Percentiles rank a stretch among this genome's conserved stretches.
Evolutionary conservation across 495 filamentous ascomycete species (phyloP).

Genomic region (Daldinia bambusicola): DNA sequence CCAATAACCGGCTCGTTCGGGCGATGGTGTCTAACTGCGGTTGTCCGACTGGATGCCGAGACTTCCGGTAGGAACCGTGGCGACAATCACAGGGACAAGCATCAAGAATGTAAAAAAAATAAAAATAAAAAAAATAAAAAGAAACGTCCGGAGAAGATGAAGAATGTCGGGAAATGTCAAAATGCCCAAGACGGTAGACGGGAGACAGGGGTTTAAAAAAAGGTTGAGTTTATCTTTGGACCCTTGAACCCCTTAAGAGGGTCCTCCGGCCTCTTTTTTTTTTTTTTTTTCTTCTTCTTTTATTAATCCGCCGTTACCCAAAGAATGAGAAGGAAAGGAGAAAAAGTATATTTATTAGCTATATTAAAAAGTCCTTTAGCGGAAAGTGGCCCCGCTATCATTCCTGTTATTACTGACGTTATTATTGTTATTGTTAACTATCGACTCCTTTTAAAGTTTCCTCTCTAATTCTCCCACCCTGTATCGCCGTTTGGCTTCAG

Average conservation of each 20-base stretch:
- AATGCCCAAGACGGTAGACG: conserved; percentile 1
- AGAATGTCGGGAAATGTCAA: not conserved
- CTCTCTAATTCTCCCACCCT: conserved; percentile 7
- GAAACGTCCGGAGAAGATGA: too few species aligned
- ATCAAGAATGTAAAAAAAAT: not conserved
- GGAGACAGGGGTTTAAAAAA: not conserved
- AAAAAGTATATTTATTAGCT: not conserved
- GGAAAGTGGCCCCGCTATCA: conserved; percentile 23
- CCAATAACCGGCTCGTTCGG: conserved; percentile 17
- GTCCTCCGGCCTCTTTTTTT: conserved; percentile 9
- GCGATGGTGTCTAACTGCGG: conserved; percentile 29
- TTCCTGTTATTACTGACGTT: conserved; percentile 2
- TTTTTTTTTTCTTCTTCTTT: conserved; percentile 26
- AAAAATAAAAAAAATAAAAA: too few species aligned
- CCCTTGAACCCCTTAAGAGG: conserved; percentile 13
- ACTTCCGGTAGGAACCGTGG: conserved; percentile 33
- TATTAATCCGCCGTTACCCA: not conserved
- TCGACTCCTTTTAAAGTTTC: conserved; percentile 10
- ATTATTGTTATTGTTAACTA: conserved; percentile 8
- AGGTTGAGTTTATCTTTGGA: not conserved
- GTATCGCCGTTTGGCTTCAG: not conserved
- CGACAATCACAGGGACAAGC: not conserved
- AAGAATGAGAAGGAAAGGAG: not conserved
- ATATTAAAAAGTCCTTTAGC: not conserved
- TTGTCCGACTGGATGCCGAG: conserved; percentile 37